These are phyloP conservation scores for Aspergillus tubingensis DNA, from an alignment of 2,329 filamentous ascomycete genomes.

Conservation along the genomic window DNA sequence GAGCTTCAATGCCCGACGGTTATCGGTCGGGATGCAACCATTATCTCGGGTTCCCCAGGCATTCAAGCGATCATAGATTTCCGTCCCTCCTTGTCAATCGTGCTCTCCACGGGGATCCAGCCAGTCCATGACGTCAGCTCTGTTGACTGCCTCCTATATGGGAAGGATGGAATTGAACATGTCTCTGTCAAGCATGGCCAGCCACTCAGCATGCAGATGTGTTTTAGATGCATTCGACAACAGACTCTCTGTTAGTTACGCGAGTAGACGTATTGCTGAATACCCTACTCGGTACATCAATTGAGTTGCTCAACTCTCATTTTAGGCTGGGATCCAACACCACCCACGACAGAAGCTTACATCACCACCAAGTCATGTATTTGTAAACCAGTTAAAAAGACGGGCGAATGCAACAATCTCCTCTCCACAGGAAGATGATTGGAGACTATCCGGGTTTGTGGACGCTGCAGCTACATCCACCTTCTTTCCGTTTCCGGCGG, in stretches of 20 bases:
- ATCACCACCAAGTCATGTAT: neutral
- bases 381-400: neutral
- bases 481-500: conserved; percentile 11
- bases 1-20: neutral
- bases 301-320: too few species aligned
- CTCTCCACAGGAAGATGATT: neutral
- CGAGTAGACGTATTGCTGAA: too few species aligned
- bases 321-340: neutral
- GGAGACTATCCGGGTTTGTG: neutral
- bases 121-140: neutral
- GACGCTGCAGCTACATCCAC: neutral
- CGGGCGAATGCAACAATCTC: neutral
- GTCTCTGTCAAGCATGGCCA: neutral
- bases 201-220: neutral
- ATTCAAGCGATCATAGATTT: neutral
- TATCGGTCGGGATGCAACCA: neutral
- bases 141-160: neutral
- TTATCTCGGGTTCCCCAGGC: neutral
- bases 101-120: neutral
- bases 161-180: neutral
- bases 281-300: too few species aligned
- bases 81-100: neutral
- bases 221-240: neutral
- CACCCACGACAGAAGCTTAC: neutral
- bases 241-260: too few species aligned